Base-by-base conservation (phyloP, 495 filamentous ascomycete genomes). In the Clavariopsis aquatica region DNA sequence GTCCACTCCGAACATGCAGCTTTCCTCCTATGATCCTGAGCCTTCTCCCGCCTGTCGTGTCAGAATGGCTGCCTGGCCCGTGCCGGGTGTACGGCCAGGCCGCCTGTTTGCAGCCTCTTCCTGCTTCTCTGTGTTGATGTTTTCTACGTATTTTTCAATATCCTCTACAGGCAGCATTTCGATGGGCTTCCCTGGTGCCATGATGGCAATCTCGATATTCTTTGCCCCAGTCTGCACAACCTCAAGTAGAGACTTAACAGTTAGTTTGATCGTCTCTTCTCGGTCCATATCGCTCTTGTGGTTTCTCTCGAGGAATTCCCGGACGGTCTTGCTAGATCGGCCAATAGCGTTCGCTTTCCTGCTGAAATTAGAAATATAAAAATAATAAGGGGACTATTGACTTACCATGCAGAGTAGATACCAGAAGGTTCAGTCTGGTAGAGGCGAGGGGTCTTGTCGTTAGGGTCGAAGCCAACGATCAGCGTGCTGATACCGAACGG, bases 271-370 rank as follows among this genome's bases (percentile, higher is more conserved):
- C n/a, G 94, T 97, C 65, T 91, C 88, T 78, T 96, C 92, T 53
- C 92, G 85, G 75, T 96, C 89, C 93, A 98, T 96, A 43, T 91
- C 92, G 65, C 90, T 88, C 79, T 96, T 94, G 81, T 98, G 95
- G 78, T 98, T 96, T 71, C 94, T 86, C 78, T 98, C 94, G 63
- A 98, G 83, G 79, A 98, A 98, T 75, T 98, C 94, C 60, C 94
- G 87, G 43, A 98, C 94, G 4, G 94, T 98, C 83, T 98, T 98
- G 84, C 90, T 95, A 20, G 93, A 96, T 70, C 94, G 87, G 49
- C 94, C 94, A 75, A 98, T 98, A 53, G 94, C 94, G 73, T 98
- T 98, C 69, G 94, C 95, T 85, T 98, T 98, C 94, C 93, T 97
- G 58, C 45, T 15, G 20, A 7, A 49, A 10, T 27, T 5, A 27